A percentile compares a stretch with the other conserved stretches of the same genome.
phyloP scores from a whole-genome alignment of 176 grass and related monocot species.

The Panicum miliaceum region DNA sequence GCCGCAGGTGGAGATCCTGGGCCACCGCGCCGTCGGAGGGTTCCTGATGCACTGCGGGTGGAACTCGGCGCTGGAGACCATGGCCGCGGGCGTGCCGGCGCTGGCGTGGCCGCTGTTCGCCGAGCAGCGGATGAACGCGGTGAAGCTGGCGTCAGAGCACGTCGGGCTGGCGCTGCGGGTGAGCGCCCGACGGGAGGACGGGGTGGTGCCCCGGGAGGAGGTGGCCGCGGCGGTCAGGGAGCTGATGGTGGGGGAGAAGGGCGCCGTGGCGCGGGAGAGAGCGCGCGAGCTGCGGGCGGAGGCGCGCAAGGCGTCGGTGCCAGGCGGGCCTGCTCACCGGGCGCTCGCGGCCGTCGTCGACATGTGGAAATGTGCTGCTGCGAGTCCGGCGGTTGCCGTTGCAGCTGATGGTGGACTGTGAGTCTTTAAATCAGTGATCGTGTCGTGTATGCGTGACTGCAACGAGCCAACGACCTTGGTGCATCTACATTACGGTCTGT shows the following conservation, averaged over 20 bases:
- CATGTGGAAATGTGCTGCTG: not conserved
- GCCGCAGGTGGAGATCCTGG: constrained; percentile 59
- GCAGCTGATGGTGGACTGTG: too few species aligned
- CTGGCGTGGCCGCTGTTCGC: constrained; percentile 49
- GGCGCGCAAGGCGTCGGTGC: not conserved
- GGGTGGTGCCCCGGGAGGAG: constrained; percentile 42
- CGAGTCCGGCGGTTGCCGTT: too few species aligned
- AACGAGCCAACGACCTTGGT: too few species aligned
- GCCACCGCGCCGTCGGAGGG: constrained; percentile 47
- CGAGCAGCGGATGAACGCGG: constrained; percentile 51
- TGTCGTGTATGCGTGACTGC: too few species aligned
- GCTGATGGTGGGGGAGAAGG: not conserved
- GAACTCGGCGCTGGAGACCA: constrained; percentile 71
- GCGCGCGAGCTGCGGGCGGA: not conserved
- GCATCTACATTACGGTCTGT: too few species aligned
- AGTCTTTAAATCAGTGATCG: too few species aligned
- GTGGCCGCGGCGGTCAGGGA: constrained; percentile 11
- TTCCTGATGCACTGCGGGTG: constrained; percentile 69
- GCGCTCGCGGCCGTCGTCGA: not conserved
- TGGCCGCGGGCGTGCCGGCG: constrained; percentile 41
- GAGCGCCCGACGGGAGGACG: constrained; percentile 1
- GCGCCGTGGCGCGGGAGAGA: not conserved
- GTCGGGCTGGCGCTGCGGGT: constrained; percentile 28
- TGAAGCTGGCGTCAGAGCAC: constrained; percentile 30
- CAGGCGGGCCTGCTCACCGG: not conserved